Evolutionary conservation across 23 red algal genomes (phyloP).

Genomic region (Gracilaria vermiculophylla): DNA sequence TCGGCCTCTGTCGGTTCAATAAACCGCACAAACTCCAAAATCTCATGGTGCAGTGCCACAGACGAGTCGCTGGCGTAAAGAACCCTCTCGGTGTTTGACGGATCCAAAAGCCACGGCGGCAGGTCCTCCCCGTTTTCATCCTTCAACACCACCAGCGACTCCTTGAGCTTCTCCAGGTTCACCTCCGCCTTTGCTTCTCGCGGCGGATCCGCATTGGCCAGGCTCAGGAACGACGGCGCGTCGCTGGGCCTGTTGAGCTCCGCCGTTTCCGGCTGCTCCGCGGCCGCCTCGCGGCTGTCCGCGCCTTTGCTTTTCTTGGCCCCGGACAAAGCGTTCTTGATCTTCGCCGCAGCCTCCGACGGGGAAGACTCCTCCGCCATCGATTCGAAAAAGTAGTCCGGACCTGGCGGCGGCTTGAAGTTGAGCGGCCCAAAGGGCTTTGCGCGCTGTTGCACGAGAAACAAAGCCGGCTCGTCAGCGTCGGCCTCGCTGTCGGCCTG

Average conservation of each 20-base stretch:
- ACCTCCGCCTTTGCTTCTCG: neutral
- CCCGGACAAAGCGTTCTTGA: slow-evolving; percentile 3
- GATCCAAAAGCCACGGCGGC: slow-evolving; percentile 71
- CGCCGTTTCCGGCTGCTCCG: neutral
- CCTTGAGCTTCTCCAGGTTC: neutral
- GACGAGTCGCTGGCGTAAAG: slow-evolving; percentile 38
- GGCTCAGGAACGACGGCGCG: neutral
- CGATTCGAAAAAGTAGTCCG: slow-evolving; percentile 51
- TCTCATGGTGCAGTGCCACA: slow-evolving; percentile 80
- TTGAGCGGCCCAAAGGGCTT: slow-evolving; percentile 51
- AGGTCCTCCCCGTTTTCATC: slow-evolving; percentile 56
- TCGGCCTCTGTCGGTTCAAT: slow-evolving; percentile 68
- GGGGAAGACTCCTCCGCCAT: slow-evolving; percentile 34
- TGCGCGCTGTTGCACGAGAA: neutral
- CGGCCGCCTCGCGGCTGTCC: neutral
- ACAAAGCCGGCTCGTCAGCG: neutral
- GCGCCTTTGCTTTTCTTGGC: neutral
- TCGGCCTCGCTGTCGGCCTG: neutral
- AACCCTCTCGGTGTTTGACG: slow-evolving; percentile 56
- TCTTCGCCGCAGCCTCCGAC: slow-evolving; percentile 33
- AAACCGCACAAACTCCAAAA: slow-evolving; percentile 81
- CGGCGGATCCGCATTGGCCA: neutral
- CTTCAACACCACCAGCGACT: slow-evolving; percentile 19
- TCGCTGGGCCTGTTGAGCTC: slow-evolving; percentile 2
- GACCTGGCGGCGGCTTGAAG: slow-evolving; percentile 14